A percentile compares a stretch with the other conserved stretches of the same genome.
Evolutionary conservation across 352 stramenopile species (phyloP).

Genomic region (Globisporangium mamillatum): DNA sequence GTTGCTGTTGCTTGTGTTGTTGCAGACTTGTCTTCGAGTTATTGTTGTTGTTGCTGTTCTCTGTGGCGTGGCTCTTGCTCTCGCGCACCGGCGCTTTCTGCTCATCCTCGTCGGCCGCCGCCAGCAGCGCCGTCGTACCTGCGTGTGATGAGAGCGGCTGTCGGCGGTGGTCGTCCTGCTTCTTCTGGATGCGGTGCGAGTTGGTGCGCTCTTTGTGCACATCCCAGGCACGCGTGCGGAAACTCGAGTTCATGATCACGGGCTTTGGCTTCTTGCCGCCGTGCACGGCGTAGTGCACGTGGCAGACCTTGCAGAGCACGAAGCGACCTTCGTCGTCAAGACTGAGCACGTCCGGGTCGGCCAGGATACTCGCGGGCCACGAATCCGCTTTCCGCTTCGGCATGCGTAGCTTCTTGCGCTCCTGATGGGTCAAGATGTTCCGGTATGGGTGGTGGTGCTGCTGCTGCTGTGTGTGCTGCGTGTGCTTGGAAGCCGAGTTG

Average conservation of each 20-base stretch:
- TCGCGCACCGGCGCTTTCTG: slow-evolving; percentile 15
- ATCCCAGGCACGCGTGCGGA: slow-evolving; percentile 74
- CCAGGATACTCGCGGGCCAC: slow-evolving; percentile 68
- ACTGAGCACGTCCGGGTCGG: slow-evolving; percentile 70
- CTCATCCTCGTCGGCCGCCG: slow-evolving; percentile 16
- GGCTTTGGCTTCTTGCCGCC: slow-evolving; percentile 79
- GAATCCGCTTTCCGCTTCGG: slow-evolving; percentile 77
- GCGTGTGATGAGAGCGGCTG: background rate
- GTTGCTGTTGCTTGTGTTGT: slow-evolving; percentile 6
- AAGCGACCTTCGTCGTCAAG: slow-evolving; percentile 76
- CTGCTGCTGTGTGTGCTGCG: background rate
- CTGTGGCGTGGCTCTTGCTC: background rate
- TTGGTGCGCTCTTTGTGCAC: slow-evolving; percentile 83
- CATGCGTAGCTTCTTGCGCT: slow-evolving; percentile 49
- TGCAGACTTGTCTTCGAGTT: background rate
- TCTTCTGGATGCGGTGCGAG: slow-evolving; percentile 69
- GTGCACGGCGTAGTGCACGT: slow-evolving; percentile 78
- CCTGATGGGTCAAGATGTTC: slow-evolving; percentile 35
- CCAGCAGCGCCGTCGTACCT: background rate
- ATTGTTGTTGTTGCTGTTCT: slow-evolving; percentile 2
- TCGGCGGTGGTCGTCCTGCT: slow-evolving; percentile 32
- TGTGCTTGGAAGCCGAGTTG: background rate
- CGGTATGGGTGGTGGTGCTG: slow-evolving; percentile 13
- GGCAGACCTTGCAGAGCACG: slow-evolving; percentile 80
- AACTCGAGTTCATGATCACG: slow-evolving; percentile 83